Base-by-base conservation (phyloP, 1,284 basidiomycete genomes). In the Pholiota adiposa region DNA sequence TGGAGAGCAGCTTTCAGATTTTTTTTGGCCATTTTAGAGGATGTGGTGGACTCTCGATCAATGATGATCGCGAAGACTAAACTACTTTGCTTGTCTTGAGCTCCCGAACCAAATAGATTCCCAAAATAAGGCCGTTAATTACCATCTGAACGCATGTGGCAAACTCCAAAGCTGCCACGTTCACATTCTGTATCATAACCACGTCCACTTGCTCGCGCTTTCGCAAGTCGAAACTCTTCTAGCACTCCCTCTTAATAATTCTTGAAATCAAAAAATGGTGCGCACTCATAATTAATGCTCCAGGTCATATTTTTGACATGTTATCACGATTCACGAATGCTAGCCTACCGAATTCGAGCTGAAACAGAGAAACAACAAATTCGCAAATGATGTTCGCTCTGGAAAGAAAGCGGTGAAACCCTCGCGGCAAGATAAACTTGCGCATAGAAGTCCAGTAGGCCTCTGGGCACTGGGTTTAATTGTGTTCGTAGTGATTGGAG, bases 301-400 rank as follows among this genome's bases (percentile, higher is more conserved):
- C n/a, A n/a, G n/a, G n/a, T n/a, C n/a, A n/a, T n/a, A n/a, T n/a
- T n/a, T n/a, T n/a, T n/a, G n/a, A n/a, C n/a, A n/a, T n/a, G n/a
- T n/a, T n/a, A n/a, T n/a, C n/a, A n/a, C n/a, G n/a, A n/a, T n/a
- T n/a, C n/a, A n/a, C n/a, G n/a, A n/a, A n/a, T n/a, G n/a, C 2
- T 55, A 87, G 85, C 85, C 85, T 50, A 87, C 89, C 57, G 83
- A 88, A 78, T 92, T 90, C 73, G 91, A 93, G 72, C 82, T 92
- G 77, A 86, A 89, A 65, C 84, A 87, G 70, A 84, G 85, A 73
- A 93, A 93, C 72, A 82, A 81, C 57, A 88, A 90, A 74, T 93
- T 93, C 73, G 88, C 88, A 41, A 84, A 81, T 61, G 85, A 87
- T 63, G 86, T 84, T 62, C 83, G 82, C 63, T 74, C 83, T 46